Evolutionary conservation across 768 basidiomycete genomes (phyloP), one percentile per base, ranked within the genome.

Genomic region (Termitomyces sp.): DNA sequence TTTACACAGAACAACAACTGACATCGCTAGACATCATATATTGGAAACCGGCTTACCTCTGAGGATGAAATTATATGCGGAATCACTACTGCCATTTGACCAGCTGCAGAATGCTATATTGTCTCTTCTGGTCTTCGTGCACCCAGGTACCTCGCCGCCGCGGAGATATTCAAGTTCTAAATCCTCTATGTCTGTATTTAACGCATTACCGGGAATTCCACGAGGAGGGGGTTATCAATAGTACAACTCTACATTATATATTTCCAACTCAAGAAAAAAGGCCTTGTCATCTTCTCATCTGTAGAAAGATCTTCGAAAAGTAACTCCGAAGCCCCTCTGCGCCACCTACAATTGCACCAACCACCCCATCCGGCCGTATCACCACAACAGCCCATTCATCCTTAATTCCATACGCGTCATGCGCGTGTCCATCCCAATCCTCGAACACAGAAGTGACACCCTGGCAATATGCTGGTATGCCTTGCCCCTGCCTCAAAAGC

Each of bases 61-160:
- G 78, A 78, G 2, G 84, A 86, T 56, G 81, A 84, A 81, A 83
- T 83, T 37, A 82, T 85, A 44, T 79, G 77, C 49, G 84, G 82
- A 17, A 76, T 85, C 50, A 80, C 78, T 57, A 83, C 83, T 12
- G 66, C 65, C 8, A 83, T 84, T 42, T 85, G 63, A 62, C 32
- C 19, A 49, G 14, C 11, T 8, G n/a, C 9, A 19, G 25, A 17
- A 41, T 9, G n/a, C n/a, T n/a, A n/a, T n/a, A n/a, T n/a, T n/a
- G n/a, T n/a, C n/a, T n/a, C n/a, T n/a, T n/a, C n/a, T n/a, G n/a
- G n/a, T n/a, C n/a, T n/a, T n/a, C n/a, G n/a, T n/a, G n/a, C n/a
- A n/a, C n/a, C n/a, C n/a, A n/a, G n/a, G n/a, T n/a, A n/a, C n/a
- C n/a, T n/a, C n/a, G n/a, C n/a, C n/a, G n/a, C n/a, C n/a, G n/a